Conservation (phyloP, 1,284 basidiomycete species). For the Exobasidium cylindrosporum region DNA sequence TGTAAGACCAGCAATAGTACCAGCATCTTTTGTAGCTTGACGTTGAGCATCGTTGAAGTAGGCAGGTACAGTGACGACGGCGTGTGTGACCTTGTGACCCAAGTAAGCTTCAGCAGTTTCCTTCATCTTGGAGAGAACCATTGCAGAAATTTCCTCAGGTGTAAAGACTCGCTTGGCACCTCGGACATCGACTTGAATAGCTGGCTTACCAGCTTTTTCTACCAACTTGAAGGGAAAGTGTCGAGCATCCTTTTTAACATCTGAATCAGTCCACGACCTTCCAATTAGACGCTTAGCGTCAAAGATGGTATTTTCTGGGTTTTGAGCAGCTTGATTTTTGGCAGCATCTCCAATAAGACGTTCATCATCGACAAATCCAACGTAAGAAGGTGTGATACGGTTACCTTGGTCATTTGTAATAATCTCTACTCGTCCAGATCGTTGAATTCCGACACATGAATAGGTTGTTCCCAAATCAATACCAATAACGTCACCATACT, state of each 20-base stretch:
- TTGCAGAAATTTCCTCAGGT: slow-evolving; percentile 85
- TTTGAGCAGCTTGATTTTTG: slow-evolving; percentile 66
- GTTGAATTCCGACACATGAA: slow-evolving; percentile 70
- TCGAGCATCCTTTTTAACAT: slow-evolving; percentile 58
- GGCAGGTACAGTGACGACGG: slow-evolving; percentile 95
- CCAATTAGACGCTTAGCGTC: slow-evolving; percentile 94
- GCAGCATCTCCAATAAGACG: slow-evolving; percentile 69
- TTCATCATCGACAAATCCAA: slow-evolving; percentile 61
- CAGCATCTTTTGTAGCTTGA: slow-evolving; percentile 97
- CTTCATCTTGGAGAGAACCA: slow-evolving; percentile 98
- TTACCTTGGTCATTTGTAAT: slow-evolving; percentile 59
- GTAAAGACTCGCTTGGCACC: slow-evolving; percentile 53
- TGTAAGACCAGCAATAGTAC: slow-evolving; percentile 89
- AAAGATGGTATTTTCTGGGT: slow-evolving; percentile 92
- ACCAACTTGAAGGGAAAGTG: slow-evolving; percentile 59
- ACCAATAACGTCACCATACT: slow-evolving; percentile 85
- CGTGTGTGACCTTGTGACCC: slow-evolving; percentile 88
- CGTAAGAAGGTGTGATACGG: slow-evolving; percentile 56
- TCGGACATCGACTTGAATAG: slow-evolving; percentile 50
- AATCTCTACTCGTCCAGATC: slow-evolving; percentile 60
- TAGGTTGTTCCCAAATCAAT: slow-evolving; percentile 66
- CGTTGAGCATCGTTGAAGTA: slow-evolving; percentile 94
- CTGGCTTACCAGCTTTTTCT: slow-evolving; percentile 54
- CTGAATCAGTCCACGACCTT: slow-evolving; percentile 60
- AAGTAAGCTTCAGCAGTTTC: slow-evolving; percentile 98